Evolutionary conservation across 495 filamentous ascomycete species (phyloP).

Genomic region (Aspergillus asperescens): DNA sequence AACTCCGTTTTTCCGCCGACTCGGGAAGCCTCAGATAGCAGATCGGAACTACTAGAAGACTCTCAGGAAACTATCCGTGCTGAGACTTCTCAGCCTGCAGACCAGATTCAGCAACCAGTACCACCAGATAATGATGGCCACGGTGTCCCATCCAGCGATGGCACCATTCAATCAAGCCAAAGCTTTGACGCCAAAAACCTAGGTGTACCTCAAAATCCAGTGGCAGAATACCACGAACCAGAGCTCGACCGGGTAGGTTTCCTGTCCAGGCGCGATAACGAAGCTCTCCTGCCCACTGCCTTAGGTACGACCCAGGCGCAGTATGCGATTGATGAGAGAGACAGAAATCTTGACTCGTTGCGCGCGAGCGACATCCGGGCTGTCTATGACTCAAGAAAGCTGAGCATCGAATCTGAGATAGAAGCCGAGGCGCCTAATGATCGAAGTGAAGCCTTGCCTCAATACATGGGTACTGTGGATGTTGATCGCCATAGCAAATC

Average conservation of each 20-base stretch:
- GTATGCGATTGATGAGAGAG: not conserved
- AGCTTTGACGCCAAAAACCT: not conserved
- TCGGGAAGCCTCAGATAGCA: not conserved
- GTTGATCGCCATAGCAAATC: not conserved
- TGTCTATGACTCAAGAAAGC: slow-evolving; percentile 29
- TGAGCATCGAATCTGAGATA: slow-evolving; percentile 21
- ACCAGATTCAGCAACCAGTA: not conserved
- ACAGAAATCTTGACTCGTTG: slow-evolving; percentile 41
- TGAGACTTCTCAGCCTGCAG: not conserved
- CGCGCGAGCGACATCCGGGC: slow-evolving; percentile 48
- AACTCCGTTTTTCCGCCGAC: not conserved
- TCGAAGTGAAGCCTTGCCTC: not conserved
- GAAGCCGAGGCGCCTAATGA: not conserved
- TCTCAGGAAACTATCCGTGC: not conserved
- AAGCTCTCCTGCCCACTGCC: not conserved
- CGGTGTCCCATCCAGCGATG: not conserved
- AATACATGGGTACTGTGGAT: not conserved
- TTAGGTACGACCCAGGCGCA: not conserved
- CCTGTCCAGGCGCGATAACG: not conserved
- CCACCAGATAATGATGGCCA: not conserved
- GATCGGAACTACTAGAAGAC: not conserved
- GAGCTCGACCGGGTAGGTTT: not conserved
- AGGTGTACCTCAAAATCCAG: not conserved
- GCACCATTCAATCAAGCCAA: not conserved
- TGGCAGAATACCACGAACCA: not conserved